A percentile compares a stretch with the other conserved stretches of the same genome.
phyloP scores from a whole-genome alignment of 1,284 basidiomycete genomes.

The Austroboletus niveus region DNA sequence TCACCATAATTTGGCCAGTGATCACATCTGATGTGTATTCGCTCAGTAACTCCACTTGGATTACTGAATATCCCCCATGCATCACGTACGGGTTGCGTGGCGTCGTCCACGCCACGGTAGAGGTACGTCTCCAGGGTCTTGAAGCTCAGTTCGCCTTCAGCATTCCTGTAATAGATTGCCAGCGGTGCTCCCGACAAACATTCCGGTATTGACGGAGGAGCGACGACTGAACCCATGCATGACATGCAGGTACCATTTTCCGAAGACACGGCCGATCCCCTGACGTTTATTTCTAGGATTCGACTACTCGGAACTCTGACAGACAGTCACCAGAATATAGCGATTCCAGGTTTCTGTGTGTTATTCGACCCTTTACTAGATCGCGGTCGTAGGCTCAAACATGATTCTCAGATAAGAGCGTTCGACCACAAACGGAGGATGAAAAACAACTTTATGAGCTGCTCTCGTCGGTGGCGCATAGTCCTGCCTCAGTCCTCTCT shows the following conservation, averaged over 20 bases:
- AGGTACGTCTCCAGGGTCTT: slow-evolving; percentile 41
- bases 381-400: slow-evolving; percentile 1
- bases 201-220: slow-evolving; percentile 93
- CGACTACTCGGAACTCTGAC: slow-evolving; percentile 75
- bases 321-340: slow-evolving; percentile 55
- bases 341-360: slow-evolving; percentile 83
- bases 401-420: slow-evolving; percentile 62
- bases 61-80: slow-evolving; percentile 91
- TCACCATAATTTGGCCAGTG: background rate
- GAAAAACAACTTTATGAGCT: slow-evolving; percentile 69
- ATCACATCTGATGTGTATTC: slow-evolving; percentile 1
- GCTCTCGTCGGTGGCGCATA: slow-evolving; percentile 66
- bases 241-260: slow-evolving; percentile 64
- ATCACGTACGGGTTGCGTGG: slow-evolving; percentile 95
- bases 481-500: slow-evolving; percentile 63
- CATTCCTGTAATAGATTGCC: slow-evolving; percentile 46
- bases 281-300: slow-evolving; percentile 50
- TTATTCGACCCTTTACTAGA: background rate
- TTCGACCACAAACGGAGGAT: slow-evolving; percentile 62
- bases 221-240: slow-evolving; percentile 84
- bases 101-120: slow-evolving; percentile 81
- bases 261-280: background rate
- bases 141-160: background rate
- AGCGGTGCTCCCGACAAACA: slow-evolving; percentile 76
- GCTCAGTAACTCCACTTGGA: slow-evolving; percentile 92